Evolutionary conservation across 345 rosid genomes (phyloP).

Genomic region (Syzygium grande): DNA sequence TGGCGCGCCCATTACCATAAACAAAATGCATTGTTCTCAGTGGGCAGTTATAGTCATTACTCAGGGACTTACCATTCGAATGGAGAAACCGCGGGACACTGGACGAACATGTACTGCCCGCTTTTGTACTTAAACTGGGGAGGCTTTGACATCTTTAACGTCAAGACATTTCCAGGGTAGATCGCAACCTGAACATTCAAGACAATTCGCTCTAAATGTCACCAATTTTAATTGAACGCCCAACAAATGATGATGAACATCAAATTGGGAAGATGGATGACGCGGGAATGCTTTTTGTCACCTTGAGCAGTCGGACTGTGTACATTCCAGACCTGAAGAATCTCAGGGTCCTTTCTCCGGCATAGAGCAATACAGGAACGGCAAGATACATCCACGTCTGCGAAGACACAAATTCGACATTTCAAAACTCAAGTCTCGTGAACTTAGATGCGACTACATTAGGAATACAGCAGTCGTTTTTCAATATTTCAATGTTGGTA

Average conservation of each 20-base stretch:
- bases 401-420: neutral
- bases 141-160: constrained; percentile 96
- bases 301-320: constrained; percentile 73
- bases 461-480: neutral
- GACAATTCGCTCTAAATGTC: neutral
- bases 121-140: constrained; percentile 84
- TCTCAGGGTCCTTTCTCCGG: constrained; percentile 83
- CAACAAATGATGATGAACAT: neutral
- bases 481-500: neutral
- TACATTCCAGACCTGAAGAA: constrained; percentile 81
- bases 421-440: neutral
- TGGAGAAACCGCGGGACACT: constrained; percentile 97
- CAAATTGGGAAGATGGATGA: neutral
- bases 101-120: constrained; percentile 98
- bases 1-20: neutral
- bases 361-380: constrained; percentile 68
- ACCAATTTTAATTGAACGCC: neutral
- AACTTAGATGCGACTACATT: neutral
- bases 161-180: constrained; percentile 91
- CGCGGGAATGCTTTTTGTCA: constrained; percentile 1
- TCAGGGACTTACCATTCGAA: constrained; percentile 67
- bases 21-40: neutral
- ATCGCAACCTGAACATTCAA: constrained; percentile 61
- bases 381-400: constrained; percentile 98
- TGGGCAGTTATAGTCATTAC: neutral